Base-by-base conservation (phyloP, 148 eudicot species). In the Dianthus caryophyllus region DNA sequence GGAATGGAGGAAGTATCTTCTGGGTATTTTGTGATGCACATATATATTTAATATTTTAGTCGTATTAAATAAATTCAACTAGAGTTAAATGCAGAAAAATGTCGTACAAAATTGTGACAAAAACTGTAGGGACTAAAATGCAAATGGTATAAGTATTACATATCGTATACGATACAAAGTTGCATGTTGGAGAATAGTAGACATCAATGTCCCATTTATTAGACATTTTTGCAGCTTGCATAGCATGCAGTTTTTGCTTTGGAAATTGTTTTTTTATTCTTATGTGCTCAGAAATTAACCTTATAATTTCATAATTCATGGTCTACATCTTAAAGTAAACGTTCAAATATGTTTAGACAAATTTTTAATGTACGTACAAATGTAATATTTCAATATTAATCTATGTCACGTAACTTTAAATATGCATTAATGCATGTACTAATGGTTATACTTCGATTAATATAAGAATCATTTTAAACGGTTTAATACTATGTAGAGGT, bases 151-250 rank as follows among this genome's bases (percentile, higher is more conserved):
- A 41, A 57, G 64, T 51, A 46, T 57, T 71, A 76, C 71, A 60
- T 50, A 65, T 26, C 62, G 70, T 75, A 70, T 58, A 70, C 66
- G 55, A 59, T 64, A 33, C 70, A 21, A 41, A 58, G 20, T 65
- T 70, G 16, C 67, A 76, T 76, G 79, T 71, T 76, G 71, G 75
- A 76, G 49, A 71, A 71, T 66, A 59, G 51, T 57, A 58, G 74
- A 75, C 74, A 75, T 65, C 41, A 49, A 25, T 17, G 71, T 41
- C 61, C 70, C 78, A 64, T 49, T 75, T 69, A 12, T 51, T 20
- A 29, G 49, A 51, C 65, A 17, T 12, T 47, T 33, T 54, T 26
- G 14, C 18, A 38, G 49, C 57, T 57, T 64, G 65, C 63, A 24
- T 14, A 38, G 49, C 57, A 46, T 64, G 65, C 63, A 24, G 17